These are phyloP conservation scores for Pelargonium myrrhifolium DNA, from an alignment of 441 rosid species.

Conservation along the genomic window DNA sequence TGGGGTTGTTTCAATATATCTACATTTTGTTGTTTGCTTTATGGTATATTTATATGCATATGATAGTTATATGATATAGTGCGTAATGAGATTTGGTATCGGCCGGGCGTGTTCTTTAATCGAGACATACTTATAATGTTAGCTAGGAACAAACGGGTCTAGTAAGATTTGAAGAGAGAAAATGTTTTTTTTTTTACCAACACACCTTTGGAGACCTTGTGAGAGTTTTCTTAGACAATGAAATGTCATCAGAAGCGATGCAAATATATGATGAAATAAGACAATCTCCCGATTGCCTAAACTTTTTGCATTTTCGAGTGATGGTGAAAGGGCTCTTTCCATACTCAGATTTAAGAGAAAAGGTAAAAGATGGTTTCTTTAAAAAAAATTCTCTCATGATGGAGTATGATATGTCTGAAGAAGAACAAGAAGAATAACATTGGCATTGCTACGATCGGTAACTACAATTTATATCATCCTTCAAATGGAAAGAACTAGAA, in stretches of 20 bases:
- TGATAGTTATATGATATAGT: slow-evolving; percentile 71
- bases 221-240: slow-evolving; percentile 60
- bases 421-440: slow-evolving; percentile 8
- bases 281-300: slow-evolving; percentile 70
- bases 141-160: slow-evolving; percentile 70
- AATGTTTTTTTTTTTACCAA: slow-evolving; percentile 78
- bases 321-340: slow-evolving; percentile 75
- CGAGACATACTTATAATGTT: slow-evolving; percentile 94
- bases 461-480: no score
- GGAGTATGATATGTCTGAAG: slow-evolving; percentile 81
- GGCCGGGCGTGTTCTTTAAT: slow-evolving; percentile 85
- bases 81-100: slow-evolving; percentile 85
- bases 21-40: background rate
- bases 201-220: slow-evolving; percentile 82
- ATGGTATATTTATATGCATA: background rate
- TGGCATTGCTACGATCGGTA: no score
- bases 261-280: slow-evolving; percentile 75
- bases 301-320: slow-evolving; percentile 80
- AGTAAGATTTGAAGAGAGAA: slow-evolving; percentile 73
- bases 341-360: slow-evolving; percentile 71
- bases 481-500: no score
- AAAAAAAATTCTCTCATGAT: slow-evolving; percentile 87
- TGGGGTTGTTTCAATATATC: no score
- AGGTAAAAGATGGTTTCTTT: slow-evolving; percentile 76
- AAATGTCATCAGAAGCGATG: slow-evolving; percentile 65